A percentile compares a stretch with the other conserved stretches of the same genome.
phyloP scores from a whole-genome alignment of 1,139 yeast genomes.

The Geotrichum phurueaensis region DNA sequence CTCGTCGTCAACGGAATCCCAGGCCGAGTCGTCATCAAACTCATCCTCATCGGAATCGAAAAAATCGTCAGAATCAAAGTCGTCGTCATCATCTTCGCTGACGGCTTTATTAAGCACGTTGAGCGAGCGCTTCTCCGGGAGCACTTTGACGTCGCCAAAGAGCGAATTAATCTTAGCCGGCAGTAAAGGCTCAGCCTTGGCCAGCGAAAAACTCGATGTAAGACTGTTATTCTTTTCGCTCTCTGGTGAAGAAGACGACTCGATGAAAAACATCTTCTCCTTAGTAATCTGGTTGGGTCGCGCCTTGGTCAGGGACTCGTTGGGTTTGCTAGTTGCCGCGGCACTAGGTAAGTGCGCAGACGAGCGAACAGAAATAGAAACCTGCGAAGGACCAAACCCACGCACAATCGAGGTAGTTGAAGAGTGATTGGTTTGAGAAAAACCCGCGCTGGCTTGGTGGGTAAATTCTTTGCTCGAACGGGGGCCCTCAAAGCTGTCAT shows the following conservation, averaged over 20 bases:
- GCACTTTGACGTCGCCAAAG: neutral
- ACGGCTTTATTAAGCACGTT: neutral
- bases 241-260: constrained; percentile 51
- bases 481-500: constrained; percentile 46
- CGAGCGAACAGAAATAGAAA: constrained; percentile 30
- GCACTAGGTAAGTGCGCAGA: neutral
- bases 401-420: constrained; percentile 40
- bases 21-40: constrained; percentile 30
- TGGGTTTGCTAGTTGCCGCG: neutral
- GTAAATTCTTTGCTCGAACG: neutral
- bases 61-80: constrained; percentile 19
- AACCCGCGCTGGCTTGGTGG: neutral
- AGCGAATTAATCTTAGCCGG: neutral
- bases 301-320: constrained; percentile 21
- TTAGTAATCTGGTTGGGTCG: constrained; percentile 29
- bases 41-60: constrained; percentile 26
- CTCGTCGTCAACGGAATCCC: constrained; percentile 37
- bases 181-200: neutral
- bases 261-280: constrained; percentile 59
- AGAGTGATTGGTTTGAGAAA: neutral
- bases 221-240: constrained; percentile 25
- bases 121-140: neutral
- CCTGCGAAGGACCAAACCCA: constrained; percentile 42
- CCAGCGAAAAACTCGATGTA: constrained; percentile 8
- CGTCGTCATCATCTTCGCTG: constrained; percentile 1